These are phyloP conservation scores for Bidens hawaiensis DNA, from an alignment of 140 eudicot genomes.

Conservation along the genomic window DNA sequence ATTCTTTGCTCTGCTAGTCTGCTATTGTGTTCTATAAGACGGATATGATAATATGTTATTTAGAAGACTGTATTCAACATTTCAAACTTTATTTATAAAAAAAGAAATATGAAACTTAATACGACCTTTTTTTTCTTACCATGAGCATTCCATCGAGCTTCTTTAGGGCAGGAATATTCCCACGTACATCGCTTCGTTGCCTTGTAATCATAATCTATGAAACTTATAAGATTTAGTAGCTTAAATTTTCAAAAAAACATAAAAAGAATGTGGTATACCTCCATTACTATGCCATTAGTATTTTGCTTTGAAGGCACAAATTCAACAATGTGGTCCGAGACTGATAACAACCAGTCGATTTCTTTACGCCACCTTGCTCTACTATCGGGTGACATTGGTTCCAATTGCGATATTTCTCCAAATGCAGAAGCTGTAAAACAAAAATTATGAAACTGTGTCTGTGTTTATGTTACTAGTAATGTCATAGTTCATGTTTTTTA, in stretches of 20 bases:
- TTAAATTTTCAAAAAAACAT: not conserved
- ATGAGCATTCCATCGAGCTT: slow-evolving; percentile 80
- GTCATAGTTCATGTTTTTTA: too few relatives aligned
- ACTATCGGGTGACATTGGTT: slow-evolving; percentile 64
- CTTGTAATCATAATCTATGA: slow-evolving; percentile 65
- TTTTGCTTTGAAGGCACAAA: slow-evolving; percentile 65
- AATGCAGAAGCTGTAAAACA: slow-evolving; percentile 60
- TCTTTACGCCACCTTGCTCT: slow-evolving; percentile 69
- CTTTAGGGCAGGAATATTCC: slow-evolving; percentile 71
- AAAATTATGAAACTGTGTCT: not conserved
- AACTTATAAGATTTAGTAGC: slow-evolving; percentile 6
- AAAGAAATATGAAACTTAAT: not conserved
- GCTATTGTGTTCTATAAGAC: too few relatives aligned
- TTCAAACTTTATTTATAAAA: too few relatives aligned
- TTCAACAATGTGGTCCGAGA: slow-evolving; percentile 73
- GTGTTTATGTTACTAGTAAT: too few relatives aligned
- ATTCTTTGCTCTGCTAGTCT: too few relatives aligned
- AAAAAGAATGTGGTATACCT: slow-evolving; percentile 28
- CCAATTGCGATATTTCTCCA: slow-evolving; percentile 59
- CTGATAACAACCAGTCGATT: slow-evolving; percentile 64
- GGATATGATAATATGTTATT: not conserved
- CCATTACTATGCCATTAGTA: slow-evolving; percentile 52
- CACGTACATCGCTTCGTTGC: slow-evolving; percentile 58
- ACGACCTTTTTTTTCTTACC: slow-evolving; percentile 30
- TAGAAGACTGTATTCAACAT: not conserved